Percentiles rank a stretch among this genome's conserved stretches.
Conservation (phyloP, 2,329 filamentous ascomycete species). For the Diaporthe ampelina region DNA sequence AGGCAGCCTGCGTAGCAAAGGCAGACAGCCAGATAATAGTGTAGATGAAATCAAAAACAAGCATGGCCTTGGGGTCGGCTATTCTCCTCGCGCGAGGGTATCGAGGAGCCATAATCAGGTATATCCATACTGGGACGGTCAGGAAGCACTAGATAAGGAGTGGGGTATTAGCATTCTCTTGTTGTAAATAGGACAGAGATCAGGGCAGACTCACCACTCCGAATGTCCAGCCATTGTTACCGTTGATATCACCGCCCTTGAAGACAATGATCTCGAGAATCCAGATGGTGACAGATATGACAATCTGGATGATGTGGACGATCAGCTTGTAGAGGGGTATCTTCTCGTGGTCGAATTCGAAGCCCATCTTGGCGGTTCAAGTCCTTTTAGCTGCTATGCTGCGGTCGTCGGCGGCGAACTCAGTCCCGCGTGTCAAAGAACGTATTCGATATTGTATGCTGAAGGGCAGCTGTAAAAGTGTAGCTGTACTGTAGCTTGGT, state of each 20-base stretch:
- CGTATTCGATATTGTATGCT: slow-evolving; percentile 6
- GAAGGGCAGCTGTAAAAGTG: not conserved
- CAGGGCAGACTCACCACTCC: slow-evolving; percentile 65
- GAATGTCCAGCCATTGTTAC: slow-evolving; percentile 74
- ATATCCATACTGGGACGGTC: slow-evolving; percentile 74
- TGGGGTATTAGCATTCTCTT: slow-evolving; percentile 20
- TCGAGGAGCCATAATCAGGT: slow-evolving; percentile 74
- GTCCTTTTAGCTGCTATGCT: not conserved
- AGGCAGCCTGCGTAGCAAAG: slow-evolving; percentile 75
- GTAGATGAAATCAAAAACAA: slow-evolving; percentile 69
- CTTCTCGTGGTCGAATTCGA: slow-evolving; percentile 68
- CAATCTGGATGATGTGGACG: slow-evolving; percentile 68
- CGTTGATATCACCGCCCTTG: slow-evolving; percentile 63
- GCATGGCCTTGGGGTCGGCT: slow-evolving; percentile 74
- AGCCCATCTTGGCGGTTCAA: slow-evolving; percentile 50
- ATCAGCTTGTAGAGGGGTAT: slow-evolving; percentile 70
- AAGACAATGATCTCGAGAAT: slow-evolving; percentile 73
- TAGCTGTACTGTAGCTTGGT: slow-evolving; percentile 7
- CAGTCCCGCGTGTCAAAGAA: not conserved
- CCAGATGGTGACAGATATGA: slow-evolving; percentile 69
- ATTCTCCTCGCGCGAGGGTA: slow-evolving; percentile 73
- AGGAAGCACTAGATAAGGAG: slow-evolving; percentile 70
- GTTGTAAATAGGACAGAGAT: not conserved
- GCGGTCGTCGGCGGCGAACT: not conserved
- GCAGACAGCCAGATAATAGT: slow-evolving; percentile 75